phyloP scores from a whole-genome alignment of 805 yeast species.

The Yarrowia alimentaria region DNA sequence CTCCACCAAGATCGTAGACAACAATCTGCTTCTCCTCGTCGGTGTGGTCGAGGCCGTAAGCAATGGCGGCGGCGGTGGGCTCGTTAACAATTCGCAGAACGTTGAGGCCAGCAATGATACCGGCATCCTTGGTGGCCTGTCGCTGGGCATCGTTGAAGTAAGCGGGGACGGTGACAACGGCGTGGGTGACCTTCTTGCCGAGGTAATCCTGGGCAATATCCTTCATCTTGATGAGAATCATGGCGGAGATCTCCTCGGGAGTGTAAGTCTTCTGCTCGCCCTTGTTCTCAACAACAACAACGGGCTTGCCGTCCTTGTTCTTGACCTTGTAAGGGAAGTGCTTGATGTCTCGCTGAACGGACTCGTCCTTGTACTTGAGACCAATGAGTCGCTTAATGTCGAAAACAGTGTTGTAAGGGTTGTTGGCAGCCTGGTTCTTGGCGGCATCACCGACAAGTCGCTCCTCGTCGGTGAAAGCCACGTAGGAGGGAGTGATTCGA shows the following conservation, averaged over 20 bases:
- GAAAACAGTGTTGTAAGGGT: constrained; percentile 81
- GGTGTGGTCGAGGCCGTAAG: constrained; percentile 82
- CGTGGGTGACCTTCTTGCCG: constrained; percentile 80
- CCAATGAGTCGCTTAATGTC: constrained; percentile 93
- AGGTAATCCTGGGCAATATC: constrained; percentile 87
- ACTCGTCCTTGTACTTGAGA: constrained; percentile 68
- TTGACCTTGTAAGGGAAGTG: constrained; percentile 75
- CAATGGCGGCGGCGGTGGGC: constrained; percentile 98
- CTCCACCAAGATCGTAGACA: constrained; percentile 96
- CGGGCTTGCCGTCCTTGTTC: constrained; percentile 77
- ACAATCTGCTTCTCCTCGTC: constrained; percentile 84
- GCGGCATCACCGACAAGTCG: constrained; percentile 96
- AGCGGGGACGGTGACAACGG: constrained; percentile 91
- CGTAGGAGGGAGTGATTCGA: constrained; percentile 94
- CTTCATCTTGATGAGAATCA: constrained; percentile 90
- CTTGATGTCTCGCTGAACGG: constrained; percentile 77
- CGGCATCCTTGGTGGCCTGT: constrained; percentile 93
- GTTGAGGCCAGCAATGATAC: constrained; percentile 85
- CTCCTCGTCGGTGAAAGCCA: constrained; percentile 88
- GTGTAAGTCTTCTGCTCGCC: constrained; percentile 78
- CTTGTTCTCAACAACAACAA: constrained; percentile 67
- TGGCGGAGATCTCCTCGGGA: constrained; percentile 91
- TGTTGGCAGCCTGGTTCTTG: constrained; percentile 89
- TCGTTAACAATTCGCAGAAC: constrained; percentile 87
- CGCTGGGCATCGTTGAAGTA: constrained; percentile 92